These are phyloP conservation scores for Brassica cretica DNA, from an alignment of 345 rosid species.

Conservation along the genomic window DNA sequence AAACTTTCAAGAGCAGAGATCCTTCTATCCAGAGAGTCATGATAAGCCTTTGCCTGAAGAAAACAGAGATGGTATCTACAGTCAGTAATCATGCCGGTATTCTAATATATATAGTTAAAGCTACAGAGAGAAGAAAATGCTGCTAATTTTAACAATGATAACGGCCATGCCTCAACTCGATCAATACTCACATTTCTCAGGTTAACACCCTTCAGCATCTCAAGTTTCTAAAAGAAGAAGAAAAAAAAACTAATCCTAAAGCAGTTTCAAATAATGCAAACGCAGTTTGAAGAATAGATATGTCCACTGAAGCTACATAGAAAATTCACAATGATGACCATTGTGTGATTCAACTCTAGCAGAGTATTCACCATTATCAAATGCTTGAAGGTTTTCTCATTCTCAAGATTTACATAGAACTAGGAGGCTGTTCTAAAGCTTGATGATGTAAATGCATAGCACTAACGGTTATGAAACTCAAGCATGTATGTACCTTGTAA, in stretches of 20 bases:
- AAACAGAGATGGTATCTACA: constrained; percentile 11
- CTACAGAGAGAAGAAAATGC: not conserved
- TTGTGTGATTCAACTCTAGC: no score
- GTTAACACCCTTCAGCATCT: not conserved
- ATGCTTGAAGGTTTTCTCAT: no score
- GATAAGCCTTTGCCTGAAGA: constrained; percentile 62
- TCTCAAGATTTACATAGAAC: no score
- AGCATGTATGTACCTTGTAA: no score
- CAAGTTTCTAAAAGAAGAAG: not conserved
- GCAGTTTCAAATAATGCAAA: not conserved
- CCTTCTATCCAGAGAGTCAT: constrained; percentile 69
- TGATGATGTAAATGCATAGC: no score
- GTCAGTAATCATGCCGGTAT: not conserved
- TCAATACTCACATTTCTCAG: constrained; percentile 14
- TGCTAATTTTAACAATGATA: not conserved
- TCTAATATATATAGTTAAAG: not conserved
- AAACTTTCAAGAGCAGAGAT: constrained; percentile 72
- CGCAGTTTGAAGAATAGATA: no score
- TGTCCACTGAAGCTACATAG: no score
- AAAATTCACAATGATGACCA: no score
- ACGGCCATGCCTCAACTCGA: not conserved
- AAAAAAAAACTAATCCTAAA: not conserved
- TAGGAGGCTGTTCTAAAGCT: no score
- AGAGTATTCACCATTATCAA: no score
- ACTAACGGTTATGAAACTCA: no score